phyloP scores from a whole-genome alignment of 306 rosid species.

The Cucumis sativus region DNA sequence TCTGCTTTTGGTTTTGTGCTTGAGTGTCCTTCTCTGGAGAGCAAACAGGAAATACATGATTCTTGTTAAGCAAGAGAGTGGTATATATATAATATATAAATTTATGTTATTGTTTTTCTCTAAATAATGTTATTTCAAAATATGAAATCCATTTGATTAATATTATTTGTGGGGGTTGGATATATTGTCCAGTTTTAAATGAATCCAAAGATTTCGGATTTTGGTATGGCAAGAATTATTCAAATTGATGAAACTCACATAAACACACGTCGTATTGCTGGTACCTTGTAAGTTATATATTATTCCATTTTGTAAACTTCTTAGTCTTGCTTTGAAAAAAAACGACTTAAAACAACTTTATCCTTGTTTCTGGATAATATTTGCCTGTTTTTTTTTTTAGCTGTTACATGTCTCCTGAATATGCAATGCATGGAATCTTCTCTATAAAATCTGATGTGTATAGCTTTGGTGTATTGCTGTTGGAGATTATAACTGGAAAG shows the following conservation, averaged over 20 bases:
- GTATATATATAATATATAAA: background rate
- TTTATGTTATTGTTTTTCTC: too few relatives aligned
- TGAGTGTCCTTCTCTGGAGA: slow-evolving; percentile 1
- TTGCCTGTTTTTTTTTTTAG: background rate
- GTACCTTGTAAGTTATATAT: slow-evolving; percentile 19
- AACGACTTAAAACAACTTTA: too few relatives aligned
- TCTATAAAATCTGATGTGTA: slow-evolving; percentile 9
- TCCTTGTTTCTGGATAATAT: background rate
- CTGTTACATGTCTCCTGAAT: slow-evolving; percentile 11
- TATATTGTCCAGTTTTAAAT: slow-evolving; percentile 7
- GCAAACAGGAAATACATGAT: background rate
- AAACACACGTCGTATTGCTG: slow-evolving; percentile 18
- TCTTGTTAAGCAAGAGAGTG: background rate
- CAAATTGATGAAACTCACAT: slow-evolving; percentile 21
- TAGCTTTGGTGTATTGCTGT: slow-evolving; percentile 11
- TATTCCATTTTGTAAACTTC: too few relatives aligned
- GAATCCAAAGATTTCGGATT: slow-evolving; percentile 33
- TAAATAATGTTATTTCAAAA: too few relatives aligned
- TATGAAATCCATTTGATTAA: too few relatives aligned
- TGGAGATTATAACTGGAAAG: slow-evolving; percentile 14
- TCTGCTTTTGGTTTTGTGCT: background rate
- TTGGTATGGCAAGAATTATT: slow-evolving; percentile 36
- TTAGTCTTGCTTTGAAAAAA: background rate
- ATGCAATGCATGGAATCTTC: slow-evolving; percentile 10
- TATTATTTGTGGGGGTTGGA: too few relatives aligned